Evolutionary conservation across 1,284 basidiomycete genomes (phyloP).

Genomic region (Peniophora sp.): DNA sequence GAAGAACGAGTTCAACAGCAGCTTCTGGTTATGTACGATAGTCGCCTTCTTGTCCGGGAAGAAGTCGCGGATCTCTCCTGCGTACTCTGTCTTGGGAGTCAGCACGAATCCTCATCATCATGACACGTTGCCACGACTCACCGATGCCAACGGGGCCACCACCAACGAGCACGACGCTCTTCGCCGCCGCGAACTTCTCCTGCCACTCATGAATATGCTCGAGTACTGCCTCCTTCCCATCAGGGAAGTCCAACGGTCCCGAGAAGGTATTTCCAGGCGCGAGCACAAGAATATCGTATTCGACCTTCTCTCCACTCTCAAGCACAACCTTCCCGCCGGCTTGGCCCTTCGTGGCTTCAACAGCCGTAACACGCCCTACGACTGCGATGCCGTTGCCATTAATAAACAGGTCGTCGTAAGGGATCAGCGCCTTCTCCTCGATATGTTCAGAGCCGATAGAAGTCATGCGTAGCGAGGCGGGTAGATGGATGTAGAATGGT

Average conservation of each 20-base stretch:
- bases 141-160: slow-evolving; percentile 55
- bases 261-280: slow-evolving; percentile 49
- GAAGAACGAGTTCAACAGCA: slow-evolving; percentile 54
- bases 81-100: slow-evolving; percentile 6
- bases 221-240: slow-evolving; percentile 8
- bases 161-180: slow-evolving; percentile 46
- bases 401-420: slow-evolving; percentile 38
- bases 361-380: slow-evolving; percentile 15
- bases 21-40: slow-evolving; percentile 46
- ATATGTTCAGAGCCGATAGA: slow-evolving; percentile 21
- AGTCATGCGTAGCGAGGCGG: slow-evolving; percentile 20
- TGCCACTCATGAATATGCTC: slow-evolving; percentile 33
- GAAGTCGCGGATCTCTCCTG: slow-evolving; percentile 7
- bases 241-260: slow-evolving; percentile 37
- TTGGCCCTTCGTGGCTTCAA: slow-evolving; percentile 8
- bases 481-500: slow-evolving; percentile 22
- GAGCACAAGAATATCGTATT: slow-evolving; percentile 47
- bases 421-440: slow-evolving; percentile 24
- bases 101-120: no score
- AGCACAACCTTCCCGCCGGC: slow-evolving; percentile 39
- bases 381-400: slow-evolving; percentile 32
- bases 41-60: slow-evolving; percentile 52
- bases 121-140: no score
- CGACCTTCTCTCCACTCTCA: slow-evolving; percentile 36
- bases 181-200: slow-evolving; percentile 34